Evolutionary conservation across 345 rosid genomes (phyloP).

Genomic region (Syzygium aqueum): DNA sequence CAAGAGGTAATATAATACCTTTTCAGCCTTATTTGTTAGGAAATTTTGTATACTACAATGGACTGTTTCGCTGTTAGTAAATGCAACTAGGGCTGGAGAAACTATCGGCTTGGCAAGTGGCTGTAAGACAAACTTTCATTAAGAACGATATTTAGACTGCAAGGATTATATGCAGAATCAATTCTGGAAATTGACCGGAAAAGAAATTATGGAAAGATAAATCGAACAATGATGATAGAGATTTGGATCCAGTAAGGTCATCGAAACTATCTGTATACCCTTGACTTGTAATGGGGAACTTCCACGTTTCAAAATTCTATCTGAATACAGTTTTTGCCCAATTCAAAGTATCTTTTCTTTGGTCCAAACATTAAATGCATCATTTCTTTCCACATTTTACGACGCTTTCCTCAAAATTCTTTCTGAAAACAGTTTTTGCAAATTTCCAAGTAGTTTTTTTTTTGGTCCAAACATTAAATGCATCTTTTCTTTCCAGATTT

Average conservation of each 20-base stretch:
- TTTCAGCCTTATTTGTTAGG: neutral
- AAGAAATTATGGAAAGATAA: neutral
- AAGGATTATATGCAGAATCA: neutral
- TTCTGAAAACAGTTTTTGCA: too few species aligned
- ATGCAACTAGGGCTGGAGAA: neutral
- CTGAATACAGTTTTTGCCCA: neutral
- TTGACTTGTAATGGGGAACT: neutral
- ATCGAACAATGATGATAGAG: neutral
- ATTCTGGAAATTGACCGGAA: neutral
- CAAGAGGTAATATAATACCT: neutral
- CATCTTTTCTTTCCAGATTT: neutral
- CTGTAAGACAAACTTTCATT: neutral
- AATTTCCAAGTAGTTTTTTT: too few species aligned
- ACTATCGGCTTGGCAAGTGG: neutral
- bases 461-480: too few species aligned
- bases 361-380: neutral
- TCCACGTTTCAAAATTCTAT: neutral
- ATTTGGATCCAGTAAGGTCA: neutral
- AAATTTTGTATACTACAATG: neutral
- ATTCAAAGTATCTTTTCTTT: neutral
- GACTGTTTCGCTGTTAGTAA: neutral
- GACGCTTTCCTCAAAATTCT: too few species aligned
- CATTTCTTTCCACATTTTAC: neutral
- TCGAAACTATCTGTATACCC: neutral
- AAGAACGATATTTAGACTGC: too few species aligned